These are phyloP conservation scores for Cyberlindnera xishuangbannaensis DNA, from an alignment of 805 yeast species.

Conservation along the genomic window DNA sequence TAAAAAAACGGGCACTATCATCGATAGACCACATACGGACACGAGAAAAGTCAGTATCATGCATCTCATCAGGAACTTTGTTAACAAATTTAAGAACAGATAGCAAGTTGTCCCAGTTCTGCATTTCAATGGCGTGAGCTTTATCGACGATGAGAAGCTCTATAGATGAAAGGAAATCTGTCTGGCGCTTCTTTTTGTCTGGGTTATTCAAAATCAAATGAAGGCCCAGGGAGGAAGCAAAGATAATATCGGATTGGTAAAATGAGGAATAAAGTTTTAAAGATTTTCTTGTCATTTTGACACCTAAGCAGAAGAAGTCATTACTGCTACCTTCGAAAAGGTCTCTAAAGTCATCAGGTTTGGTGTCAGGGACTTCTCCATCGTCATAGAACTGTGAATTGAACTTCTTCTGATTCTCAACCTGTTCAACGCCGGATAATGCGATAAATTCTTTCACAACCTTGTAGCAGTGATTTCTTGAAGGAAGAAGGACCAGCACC, in stretches of 20 bases:
- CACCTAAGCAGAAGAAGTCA: slow-evolving; percentile 88
- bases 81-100: slow-evolving; percentile 67
- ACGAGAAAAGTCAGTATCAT: slow-evolving; percentile 84
- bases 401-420: slow-evolving; percentile 78
- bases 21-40: slow-evolving; percentile 91
- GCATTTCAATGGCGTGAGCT: slow-evolving; percentile 82
- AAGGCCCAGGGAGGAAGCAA: slow-evolving; percentile 91
- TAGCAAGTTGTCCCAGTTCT: slow-evolving; percentile 82
- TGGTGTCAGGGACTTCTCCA: slow-evolving; percentile 39
- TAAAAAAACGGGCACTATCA: slow-evolving; percentile 62
- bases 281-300: slow-evolving; percentile 84
- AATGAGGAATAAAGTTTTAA: slow-evolving; percentile 79
- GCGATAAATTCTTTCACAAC: slow-evolving; percentile 56
- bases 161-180: slow-evolving; percentile 83
- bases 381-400: slow-evolving; percentile 58
- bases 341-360: slow-evolving; percentile 79
- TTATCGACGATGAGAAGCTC: slow-evolving; percentile 79
- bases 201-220: slow-evolving; percentile 69
- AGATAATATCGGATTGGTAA: slow-evolving; percentile 75
- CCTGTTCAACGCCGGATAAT: slow-evolving; percentile 63
- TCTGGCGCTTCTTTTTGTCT: slow-evolving; percentile 51
- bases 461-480: slow-evolving; percentile 70
- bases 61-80: slow-evolving; percentile 70
- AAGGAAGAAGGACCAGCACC: slow-evolving; percentile 75
- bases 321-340: slow-evolving; percentile 84